phyloP scores from a whole-genome alignment of 2,329 filamentous ascomycete genomes.

The Exophiala bonariae region DNA sequence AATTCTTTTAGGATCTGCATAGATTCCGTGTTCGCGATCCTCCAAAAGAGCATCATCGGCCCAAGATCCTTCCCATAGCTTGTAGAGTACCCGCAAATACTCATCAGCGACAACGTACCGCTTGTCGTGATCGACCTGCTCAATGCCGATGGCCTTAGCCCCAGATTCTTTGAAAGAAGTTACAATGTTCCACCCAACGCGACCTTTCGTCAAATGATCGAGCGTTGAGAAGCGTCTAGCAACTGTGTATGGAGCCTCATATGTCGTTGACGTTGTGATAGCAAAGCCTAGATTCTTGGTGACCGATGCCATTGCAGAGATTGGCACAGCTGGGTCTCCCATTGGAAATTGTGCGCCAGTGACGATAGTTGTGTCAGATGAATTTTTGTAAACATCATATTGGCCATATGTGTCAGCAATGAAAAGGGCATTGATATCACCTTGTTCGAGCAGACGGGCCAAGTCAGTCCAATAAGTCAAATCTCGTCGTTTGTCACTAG shows the following conservation, averaged over 20 bases:
- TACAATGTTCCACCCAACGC: constrained; percentile 62
- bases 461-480: constrained; percentile 58
- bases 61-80: too few species aligned
- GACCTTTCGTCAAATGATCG: constrained; percentile 61
- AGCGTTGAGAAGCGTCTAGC: constrained; percentile 64
- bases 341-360: constrained; percentile 65
- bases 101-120: too few species aligned
- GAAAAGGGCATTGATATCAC: constrained; percentile 64
- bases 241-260: constrained; percentile 62
- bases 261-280: constrained; percentile 64
- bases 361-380: constrained; percentile 61
- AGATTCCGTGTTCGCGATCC: constrained; percentile 56
- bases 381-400: constrained; percentile 41
- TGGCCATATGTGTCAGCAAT: constrained; percentile 60
- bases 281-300: constrained; percentile 65
- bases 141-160: too few species aligned
- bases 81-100: constrained; percentile 63
- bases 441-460: too few species aligned
- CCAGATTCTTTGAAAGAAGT: constrained; percentile 63
- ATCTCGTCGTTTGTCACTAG: constrained; percentile 54
- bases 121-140: too few species aligned
- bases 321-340: constrained; percentile 63
- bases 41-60: constrained; percentile 62
- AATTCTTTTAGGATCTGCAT: constrained; percentile 63
- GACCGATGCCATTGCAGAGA: constrained; percentile 66